Conservation (phyloP, 1,139 yeast genomes). For the Martiniozyma asiatica region DNA sequence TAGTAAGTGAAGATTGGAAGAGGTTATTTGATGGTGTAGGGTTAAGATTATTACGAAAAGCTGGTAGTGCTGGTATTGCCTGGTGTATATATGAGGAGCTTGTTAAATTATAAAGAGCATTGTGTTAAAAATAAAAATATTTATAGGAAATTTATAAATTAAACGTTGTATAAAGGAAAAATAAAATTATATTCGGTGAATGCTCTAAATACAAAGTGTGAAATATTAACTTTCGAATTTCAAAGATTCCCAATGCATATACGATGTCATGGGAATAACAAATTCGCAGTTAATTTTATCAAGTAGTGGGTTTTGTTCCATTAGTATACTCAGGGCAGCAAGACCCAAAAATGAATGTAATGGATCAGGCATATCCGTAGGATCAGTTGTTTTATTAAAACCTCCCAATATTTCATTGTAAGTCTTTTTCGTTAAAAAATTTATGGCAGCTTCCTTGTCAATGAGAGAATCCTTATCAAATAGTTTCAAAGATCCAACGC, state of each 20-base stretch:
- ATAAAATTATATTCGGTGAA: background rate
- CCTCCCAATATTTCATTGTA: slow-evolving; percentile 71
- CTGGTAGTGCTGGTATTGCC: slow-evolving; percentile 85
- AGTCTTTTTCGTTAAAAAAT: slow-evolving; percentile 44
- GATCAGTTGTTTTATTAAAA: slow-evolving; percentile 47
- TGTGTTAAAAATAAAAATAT: background rate
- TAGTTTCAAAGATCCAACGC: slow-evolving; percentile 45
- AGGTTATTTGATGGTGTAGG: slow-evolving; percentile 77
- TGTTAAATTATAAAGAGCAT: slow-evolving; percentile 29
- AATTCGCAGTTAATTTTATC: slow-evolving; percentile 17
- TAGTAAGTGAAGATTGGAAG: slow-evolving; percentile 44
- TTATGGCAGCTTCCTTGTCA: slow-evolving; percentile 27
- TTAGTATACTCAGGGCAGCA: slow-evolving; percentile 41
- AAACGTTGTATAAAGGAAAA: background rate
- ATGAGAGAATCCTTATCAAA: slow-evolving; percentile 26
- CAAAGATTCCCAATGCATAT: slow-evolving; percentile 11
- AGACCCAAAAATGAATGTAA: slow-evolving; percentile 54
- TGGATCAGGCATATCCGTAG: slow-evolving; percentile 50
- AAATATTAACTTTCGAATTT: background rate
- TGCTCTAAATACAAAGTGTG: background rate
- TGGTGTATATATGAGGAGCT: slow-evolving; percentile 95
- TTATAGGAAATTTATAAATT: background rate
- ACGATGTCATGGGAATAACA: slow-evolving; percentile 19
- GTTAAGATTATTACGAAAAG: slow-evolving; percentile 72
- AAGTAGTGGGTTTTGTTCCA: slow-evolving; percentile 9